These are phyloP conservation scores for Scorias spongiosa DNA, from an alignment of 2,329 filamentous ascomycete genomes.

Conservation along the genomic window DNA sequence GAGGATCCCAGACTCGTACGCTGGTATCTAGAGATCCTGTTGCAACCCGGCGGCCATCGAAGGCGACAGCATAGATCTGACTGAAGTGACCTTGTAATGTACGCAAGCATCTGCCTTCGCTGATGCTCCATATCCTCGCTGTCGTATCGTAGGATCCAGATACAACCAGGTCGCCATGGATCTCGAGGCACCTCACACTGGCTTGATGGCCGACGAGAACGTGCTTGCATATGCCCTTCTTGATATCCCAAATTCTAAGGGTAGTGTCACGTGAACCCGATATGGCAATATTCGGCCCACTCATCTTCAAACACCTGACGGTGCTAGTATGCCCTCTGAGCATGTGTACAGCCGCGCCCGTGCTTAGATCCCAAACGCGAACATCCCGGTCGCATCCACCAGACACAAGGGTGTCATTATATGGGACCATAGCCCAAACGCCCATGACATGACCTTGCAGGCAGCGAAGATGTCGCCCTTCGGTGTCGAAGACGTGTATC, in stretches of 20 bases:
- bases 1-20: conserved; percentile 77
- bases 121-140: conserved; percentile 94
- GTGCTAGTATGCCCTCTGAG: conserved; percentile 92
- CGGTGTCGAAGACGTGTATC: conserved; percentile 93
- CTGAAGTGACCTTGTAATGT: conserved; percentile 91
- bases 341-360: conserved; percentile 64
- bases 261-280: conserved; percentile 94
- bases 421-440: conserved; percentile 98
- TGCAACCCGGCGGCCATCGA: conserved; percentile 83
- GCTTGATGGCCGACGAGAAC: conserved; percentile 90
- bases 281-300: conserved; percentile 81
- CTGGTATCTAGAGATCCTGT: conserved; percentile 95
- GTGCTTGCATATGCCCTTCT: conserved; percentile 73
- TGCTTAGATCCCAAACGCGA: conserved; percentile 88
- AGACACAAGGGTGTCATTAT: conserved; percentile 87
- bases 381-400: conserved; percentile 95
- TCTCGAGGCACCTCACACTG: conserved; percentile 86
- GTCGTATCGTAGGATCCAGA: conserved; percentile 97
- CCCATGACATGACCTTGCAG: conserved; percentile 96
- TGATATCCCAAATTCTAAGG: conserved; percentile 86
- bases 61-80: conserved; percentile 97
- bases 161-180: conserved; percentile 93
- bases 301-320: conserved; percentile 95
- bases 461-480: conserved; percentile 75
- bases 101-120: conserved; percentile 78